Conservation (phyloP, 2,329 filamentous ascomycete species). For the Helotiales sp. region DNA sequence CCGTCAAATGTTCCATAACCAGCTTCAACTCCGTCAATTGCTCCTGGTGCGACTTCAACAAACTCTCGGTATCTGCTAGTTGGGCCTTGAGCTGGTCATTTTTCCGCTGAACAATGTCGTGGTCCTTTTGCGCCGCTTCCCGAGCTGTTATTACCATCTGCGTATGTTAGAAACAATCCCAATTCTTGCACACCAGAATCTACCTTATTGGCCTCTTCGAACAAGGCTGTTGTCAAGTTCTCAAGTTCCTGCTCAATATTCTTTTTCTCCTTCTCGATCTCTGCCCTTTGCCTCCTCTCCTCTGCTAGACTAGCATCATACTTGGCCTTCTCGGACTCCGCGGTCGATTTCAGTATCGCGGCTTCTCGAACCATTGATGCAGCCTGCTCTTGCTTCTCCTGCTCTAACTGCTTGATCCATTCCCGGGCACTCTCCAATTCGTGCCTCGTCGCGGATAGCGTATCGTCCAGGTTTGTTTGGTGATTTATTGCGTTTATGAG, state of each 20-base stretch:
- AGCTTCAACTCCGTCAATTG: constrained; percentile 89
- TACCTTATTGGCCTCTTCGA: constrained; percentile 93
- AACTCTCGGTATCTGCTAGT: constrained; percentile 81
- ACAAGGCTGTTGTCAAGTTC: constrained; percentile 87
- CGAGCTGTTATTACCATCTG: constrained; percentile 92
- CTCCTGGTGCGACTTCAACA: constrained; percentile 90
- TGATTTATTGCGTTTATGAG: constrained; percentile 97
- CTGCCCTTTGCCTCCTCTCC: constrained; percentile 67
- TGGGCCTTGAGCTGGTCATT: constrained; percentile 88
- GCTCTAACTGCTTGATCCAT: constrained; percentile 71
- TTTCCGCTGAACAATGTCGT: constrained; percentile 79
- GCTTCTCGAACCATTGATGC: constrained; percentile 73
- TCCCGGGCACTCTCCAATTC: constrained; percentile 78
- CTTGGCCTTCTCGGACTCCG: constrained; percentile 72
- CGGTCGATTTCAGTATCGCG: constrained; percentile 73
- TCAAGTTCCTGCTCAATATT: constrained; percentile 93
- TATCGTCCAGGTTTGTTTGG: constrained; percentile 90
- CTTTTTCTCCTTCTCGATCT: constrained; percentile 79
- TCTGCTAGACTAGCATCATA: constrained; percentile 64
- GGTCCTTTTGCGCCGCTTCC: constrained; percentile 84
- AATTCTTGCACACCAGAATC: constrained; percentile 50
- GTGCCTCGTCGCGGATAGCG: constrained; percentile 78
- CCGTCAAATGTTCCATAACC: constrained; percentile 86
- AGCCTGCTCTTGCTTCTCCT: constrained; percentile 63
- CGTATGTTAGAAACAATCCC: constrained; percentile 70